Conservation (phyloP, 2,329 filamentous ascomycete genomes). For the Coniosporium tulheliwenetii region DNA sequence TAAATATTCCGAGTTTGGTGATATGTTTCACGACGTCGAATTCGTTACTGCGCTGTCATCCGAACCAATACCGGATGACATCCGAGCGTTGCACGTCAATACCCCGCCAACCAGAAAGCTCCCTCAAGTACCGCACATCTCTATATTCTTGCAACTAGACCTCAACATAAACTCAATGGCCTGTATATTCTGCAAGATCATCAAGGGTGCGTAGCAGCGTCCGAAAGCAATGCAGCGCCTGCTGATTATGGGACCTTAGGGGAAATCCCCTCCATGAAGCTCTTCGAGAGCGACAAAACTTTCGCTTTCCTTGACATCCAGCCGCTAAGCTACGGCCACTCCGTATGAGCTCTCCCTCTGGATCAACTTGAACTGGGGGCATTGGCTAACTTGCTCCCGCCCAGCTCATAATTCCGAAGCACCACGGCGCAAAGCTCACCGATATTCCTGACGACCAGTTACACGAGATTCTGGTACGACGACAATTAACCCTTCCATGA, state of each 20-base stretch:
- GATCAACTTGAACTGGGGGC: not conserved
- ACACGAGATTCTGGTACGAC: slow-evolving; percentile 59
- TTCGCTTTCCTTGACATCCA: slow-evolving; percentile 94
- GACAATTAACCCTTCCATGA: not conserved
- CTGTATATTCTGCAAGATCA: slow-evolving; percentile 97
- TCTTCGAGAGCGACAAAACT: slow-evolving; percentile 87
- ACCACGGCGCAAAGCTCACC: slow-evolving; percentile 77
- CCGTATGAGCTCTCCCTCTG: slow-evolving; percentile 40
- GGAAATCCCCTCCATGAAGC: slow-evolving; percentile 91
- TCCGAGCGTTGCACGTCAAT: too few relatives aligned
- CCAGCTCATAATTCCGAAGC: slow-evolving; percentile 91
- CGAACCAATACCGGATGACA: too few relatives aligned
- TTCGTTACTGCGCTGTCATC: too few relatives aligned
- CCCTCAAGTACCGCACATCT: too few relatives aligned
- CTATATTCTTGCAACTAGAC: too few relatives aligned
- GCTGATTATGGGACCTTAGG: slow-evolving; percentile 34
- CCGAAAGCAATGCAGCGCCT: not conserved
- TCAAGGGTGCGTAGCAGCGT: slow-evolving; percentile 53
- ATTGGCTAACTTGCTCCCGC: not conserved
- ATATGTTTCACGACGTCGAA: too few relatives aligned
- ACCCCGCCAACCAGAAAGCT: too few relatives aligned
- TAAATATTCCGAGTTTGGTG: too few relatives aligned
- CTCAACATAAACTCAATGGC: slow-evolving; percentile 22
- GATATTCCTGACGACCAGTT: slow-evolving; percentile 89
- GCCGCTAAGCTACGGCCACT: slow-evolving; percentile 75